Percentiles rank a stretch among this genome's conserved stretches.
Conservation (phyloP, 1,284 basidiomycete species). For the Boletus mariae region DNA sequence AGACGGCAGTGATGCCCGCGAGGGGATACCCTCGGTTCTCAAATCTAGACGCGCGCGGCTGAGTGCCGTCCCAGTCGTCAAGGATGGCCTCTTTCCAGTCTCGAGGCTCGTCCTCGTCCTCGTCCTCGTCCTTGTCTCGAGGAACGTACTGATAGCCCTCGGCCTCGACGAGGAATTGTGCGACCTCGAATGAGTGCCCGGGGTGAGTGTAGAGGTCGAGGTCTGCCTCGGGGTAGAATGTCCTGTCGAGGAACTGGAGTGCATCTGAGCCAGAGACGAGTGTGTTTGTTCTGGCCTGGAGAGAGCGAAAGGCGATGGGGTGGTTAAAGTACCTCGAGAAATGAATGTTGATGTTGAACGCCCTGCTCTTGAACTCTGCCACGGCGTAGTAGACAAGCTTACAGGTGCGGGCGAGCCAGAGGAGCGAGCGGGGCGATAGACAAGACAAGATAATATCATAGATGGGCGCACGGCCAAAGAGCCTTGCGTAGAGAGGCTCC, state of each 20-base stretch:
- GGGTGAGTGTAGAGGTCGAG: constrained; percentile 45
- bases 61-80: constrained; percentile 20
- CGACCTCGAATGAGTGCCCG: constrained; percentile 25
- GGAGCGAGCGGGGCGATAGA: constrained; percentile 11
- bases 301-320: constrained; percentile 38
- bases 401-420: constrained; percentile 16
- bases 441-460: constrained; percentile 20
- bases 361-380: constrained; percentile 10
- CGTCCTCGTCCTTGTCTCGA: background rate
- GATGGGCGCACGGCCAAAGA: constrained; percentile 19
- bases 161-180: constrained; percentile 24
- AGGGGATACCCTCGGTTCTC: background rate
- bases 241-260: constrained; percentile 47
- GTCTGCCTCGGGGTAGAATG: constrained; percentile 43
- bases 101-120: background rate
- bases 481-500: background rate
- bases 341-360: constrained; percentile 28
- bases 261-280: constrained; percentile 50
- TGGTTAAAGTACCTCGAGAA: constrained; percentile 25
- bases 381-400: constrained; percentile 4
- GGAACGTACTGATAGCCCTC: constrained; percentile 31
- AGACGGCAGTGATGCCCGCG: constrained; percentile 10
- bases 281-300: constrained; percentile 42
- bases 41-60: background rate
- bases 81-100: constrained; percentile 14